Conservation (phyloP, 345 rosid genomes). For the Erodium maritimum region DNA sequence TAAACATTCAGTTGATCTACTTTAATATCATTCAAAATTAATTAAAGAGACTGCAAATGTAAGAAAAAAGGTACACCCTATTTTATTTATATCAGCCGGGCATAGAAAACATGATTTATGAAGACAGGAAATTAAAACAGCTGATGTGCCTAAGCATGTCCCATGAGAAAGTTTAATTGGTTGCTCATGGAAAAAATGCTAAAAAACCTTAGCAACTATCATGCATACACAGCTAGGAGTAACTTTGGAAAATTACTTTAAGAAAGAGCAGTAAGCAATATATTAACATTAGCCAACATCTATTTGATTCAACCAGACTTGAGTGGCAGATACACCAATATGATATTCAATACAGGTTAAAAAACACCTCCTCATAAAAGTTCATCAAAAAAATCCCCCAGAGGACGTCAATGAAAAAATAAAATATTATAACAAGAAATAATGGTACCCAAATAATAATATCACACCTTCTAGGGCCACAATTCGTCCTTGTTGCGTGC, state of each 20-base stretch:
- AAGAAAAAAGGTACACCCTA: background rate
- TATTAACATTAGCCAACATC: background rate
- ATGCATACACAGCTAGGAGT: background rate
- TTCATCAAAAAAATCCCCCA: background rate
- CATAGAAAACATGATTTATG: background rate
- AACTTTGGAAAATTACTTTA: background rate
- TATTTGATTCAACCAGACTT: background rate
- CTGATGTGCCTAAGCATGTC: background rate
- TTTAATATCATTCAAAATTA: too few relatives aligned
- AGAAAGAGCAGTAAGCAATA: background rate
- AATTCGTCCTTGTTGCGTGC: constrained; percentile 61
- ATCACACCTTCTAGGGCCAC: constrained; percentile 60
- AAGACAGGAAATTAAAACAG: background rate
- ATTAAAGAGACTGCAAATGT: background rate
- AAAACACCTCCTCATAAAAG: background rate
- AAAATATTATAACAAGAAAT: background rate
- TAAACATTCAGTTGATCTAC: too few relatives aligned
- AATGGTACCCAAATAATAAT: background rate
- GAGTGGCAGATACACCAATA: background rate
- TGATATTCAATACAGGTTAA: background rate
- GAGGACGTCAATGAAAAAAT: background rate
- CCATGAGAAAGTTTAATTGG: background rate
- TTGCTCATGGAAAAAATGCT: background rate
- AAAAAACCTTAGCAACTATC: background rate
- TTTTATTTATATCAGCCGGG: background rate